Evolutionary conservation across 2,329 filamentous ascomycete species (phyloP), one percentile per base, ranked within the genome.

Genomic region (Tolypocladium nubicola): DNA sequence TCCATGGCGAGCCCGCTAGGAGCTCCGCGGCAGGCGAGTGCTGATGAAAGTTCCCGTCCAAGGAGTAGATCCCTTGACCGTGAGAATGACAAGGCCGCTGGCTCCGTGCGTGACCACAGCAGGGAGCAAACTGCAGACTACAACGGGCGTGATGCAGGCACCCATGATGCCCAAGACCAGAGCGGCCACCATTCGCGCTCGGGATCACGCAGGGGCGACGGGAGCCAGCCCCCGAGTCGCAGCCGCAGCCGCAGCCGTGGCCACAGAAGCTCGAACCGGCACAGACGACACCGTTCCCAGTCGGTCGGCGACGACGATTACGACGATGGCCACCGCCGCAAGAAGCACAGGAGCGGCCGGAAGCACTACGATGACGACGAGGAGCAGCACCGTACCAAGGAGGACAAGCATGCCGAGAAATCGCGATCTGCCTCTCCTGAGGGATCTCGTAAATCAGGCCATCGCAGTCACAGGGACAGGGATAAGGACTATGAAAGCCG

Each of bases 341-440:
- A 79, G 58, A 77, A 74, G 61, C 75, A 79, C 62, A 75, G 68
- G 62, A 74, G 72, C 69, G 71, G 75, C 58, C 72, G 74, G 59
- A 68, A 73, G 50, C 67, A 76, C 57, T 64, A 73, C 62, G 73
- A 73, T 19, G 77, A 79, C 53, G 79, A 79, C 21, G 75, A 77
- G 54, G 75, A 80, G 61, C 54, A 65, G n/a, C 65, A 68, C 45
- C 69, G 70, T 41, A 62, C 72, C 49, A 70, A 62, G 57, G 69
- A 73, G 61, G 72, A 76, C 53, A 75, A 76, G 61, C 66, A 77
- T 62, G 73, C 75, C 14, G 79, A 84, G 53, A 79, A 80, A 54
- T 84, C 85, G 0, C 79, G 86, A 58, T 89, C 87, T 6, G 78
- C 79, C 6, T 90, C 88, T 2, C 81, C 80, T 1, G 81, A 83